phyloP scores from a whole-genome alignment of 1,139 yeast genomes.

The Geotrichum reessii region DNA sequence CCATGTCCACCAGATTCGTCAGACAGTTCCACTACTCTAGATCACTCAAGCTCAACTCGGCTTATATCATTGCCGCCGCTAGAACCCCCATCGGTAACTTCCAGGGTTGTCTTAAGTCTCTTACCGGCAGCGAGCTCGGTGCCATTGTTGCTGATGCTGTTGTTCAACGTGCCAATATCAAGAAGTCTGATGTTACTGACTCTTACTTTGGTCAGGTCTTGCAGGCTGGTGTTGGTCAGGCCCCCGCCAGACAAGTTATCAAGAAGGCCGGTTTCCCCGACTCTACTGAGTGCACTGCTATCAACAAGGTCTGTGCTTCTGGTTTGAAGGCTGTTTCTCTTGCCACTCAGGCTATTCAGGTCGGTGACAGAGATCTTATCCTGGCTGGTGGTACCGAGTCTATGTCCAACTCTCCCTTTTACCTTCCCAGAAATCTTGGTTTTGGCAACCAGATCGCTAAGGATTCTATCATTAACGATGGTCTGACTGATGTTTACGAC shows the following conservation, averaged over 20 bases:
- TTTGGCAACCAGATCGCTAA: too few relatives aligned
- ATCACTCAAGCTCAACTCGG: slow-evolving; percentile 27
- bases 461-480: slow-evolving; percentile 41
- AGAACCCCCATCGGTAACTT: slow-evolving; percentile 59
- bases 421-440: slow-evolving; percentile 58
- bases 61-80: slow-evolving; percentile 50
- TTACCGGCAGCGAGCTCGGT: slow-evolving; percentile 51
- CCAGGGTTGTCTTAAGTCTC: slow-evolving; percentile 49
- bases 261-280: slow-evolving; percentile 69
- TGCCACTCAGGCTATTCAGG: slow-evolving; percentile 77
- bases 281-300: slow-evolving; percentile 67
- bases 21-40: slow-evolving; percentile 16
- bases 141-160: slow-evolving; percentile 53
- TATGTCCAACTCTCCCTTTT: slow-evolving; percentile 69
- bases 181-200: slow-evolving; percentile 66
- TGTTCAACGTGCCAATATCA: slow-evolving; percentile 52
- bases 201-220: slow-evolving; percentile 84
- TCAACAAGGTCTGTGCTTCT: slow-evolving; percentile 92
- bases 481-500: slow-evolving; percentile 49
- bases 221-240: slow-evolving; percentile 87
- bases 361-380: slow-evolving; percentile 88
- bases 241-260: slow-evolving; percentile 79
- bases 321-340: slow-evolving; percentile 88
- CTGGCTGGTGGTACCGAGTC: slow-evolving; percentile 90
- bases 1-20: slow-evolving; percentile 17